Percentiles rank a stretch among this genome's conserved stretches.
Conservation (phyloP, 768 basidiomycete genomes). For the Suillus subluteus region DNA sequence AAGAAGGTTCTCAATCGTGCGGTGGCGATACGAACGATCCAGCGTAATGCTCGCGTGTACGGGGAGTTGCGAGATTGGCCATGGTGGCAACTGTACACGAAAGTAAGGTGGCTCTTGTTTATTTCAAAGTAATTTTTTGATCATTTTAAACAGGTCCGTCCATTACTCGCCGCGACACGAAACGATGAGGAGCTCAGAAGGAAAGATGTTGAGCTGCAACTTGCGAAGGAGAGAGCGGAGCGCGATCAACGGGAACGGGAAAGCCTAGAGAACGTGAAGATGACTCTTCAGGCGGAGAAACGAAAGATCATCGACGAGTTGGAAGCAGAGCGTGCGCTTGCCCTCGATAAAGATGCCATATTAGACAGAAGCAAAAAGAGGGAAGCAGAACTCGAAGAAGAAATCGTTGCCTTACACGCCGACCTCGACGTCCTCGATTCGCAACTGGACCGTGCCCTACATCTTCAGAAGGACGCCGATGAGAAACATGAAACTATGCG, state of each 20-base stretch:
- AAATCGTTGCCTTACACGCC: constrained; percentile 73
- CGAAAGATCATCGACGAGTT: constrained; percentile 79
- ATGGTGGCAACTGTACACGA: constrained; percentile 99
- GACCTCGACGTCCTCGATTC: constrained; percentile 87
- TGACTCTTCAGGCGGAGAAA: constrained; percentile 85
- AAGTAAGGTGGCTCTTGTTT: constrained; percentile 47
- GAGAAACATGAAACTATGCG: constrained; percentile 75
- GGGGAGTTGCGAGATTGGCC: constrained; percentile 93
- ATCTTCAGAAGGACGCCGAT: constrained; percentile 77
- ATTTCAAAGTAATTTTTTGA: constrained; percentile 17
- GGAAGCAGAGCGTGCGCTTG: constrained; percentile 78
- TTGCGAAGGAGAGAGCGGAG: constrained; percentile 85
- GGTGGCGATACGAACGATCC: constrained; percentile 87
- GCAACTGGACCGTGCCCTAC: constrained; percentile 80
- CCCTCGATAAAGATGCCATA: constrained; percentile 80
- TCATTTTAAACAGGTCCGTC: constrained; percentile 67
- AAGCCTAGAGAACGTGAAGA: constrained; percentile 77
- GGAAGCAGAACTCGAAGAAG: constrained; percentile 87
- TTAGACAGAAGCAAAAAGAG: constrained; percentile 83
- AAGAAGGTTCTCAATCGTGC: constrained; percentile 95
- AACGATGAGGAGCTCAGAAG: constrained; percentile 89
- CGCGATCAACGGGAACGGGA: constrained; percentile 83
- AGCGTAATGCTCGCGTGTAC: constrained; percentile 92
- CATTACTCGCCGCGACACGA: constrained; percentile 88
- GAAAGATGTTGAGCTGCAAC: constrained; percentile 82